Evolutionary conservation across 257 asterid species (phyloP), one percentile per base, ranked within the genome.

Genomic region (Rauvolfia tetraphylla): DNA sequence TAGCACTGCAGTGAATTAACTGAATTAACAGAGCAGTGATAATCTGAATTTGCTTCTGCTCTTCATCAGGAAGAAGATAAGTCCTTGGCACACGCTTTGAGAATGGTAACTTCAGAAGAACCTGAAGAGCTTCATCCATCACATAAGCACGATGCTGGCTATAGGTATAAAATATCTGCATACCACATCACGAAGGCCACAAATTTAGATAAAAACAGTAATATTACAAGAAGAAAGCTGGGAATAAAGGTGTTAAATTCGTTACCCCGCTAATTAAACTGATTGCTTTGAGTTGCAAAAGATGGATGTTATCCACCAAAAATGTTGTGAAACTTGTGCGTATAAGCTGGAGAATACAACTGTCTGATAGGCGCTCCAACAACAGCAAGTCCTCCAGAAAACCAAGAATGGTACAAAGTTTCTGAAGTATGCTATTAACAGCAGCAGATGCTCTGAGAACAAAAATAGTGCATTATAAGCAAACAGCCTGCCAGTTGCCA

Each of bases 11-110:
- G 81, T 89, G 97, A 82, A 95, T 87, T 87, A 95, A 80, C 81
- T 95, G 98, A 75, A 95, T 85, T 79, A 93, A 74, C 76, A 95
- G 88, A 74, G 97, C 97, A 79, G 97, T 87, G 78, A 89, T 87
- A 79, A 95, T 86, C 89, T 95, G 99, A 80, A 95, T 93, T 86
- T 93, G 97, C 86, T 87, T 90, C 75, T 93, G 97, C 78, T 95
- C 99, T 88, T 95, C 99, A 38, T 93, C 99, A 3, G 96, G 97
- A 80, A 95, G 97, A 85, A 88, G 97, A 91, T 91, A 95, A 76
- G 96, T 84, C 84, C 98, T 85, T 14, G 97, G 95, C 49, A 93
- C 92, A 74, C 90, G 91, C 90, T 91, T 95, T 18, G 97, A 86
- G 75, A 91, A 85, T 46, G 99, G 99, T 78, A 91, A 84, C 88